phyloP scores from a whole-genome alignment of 164 flowering plant species.

The Paratinospora sagittata region DNA sequence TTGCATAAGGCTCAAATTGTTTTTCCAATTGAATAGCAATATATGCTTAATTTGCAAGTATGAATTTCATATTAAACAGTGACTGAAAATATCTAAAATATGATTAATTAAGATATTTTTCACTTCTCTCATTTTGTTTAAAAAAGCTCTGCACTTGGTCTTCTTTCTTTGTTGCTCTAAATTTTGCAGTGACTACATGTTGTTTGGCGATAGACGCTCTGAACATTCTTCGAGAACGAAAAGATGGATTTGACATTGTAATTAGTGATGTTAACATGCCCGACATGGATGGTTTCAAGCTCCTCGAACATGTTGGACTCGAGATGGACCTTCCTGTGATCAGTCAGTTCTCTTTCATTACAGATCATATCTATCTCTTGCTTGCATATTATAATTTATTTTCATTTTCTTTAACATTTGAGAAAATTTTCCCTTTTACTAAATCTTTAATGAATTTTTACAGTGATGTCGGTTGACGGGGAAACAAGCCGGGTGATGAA shows the following conservation, averaged over 20 bases:
- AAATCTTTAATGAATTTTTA: slow-evolving; percentile 12
- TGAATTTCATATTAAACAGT: too few relatives aligned
- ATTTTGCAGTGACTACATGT: slow-evolving; percentile 30
- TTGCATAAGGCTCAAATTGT: too few relatives aligned
- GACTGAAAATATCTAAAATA: too few relatives aligned
- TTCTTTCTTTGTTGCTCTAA: background rate
- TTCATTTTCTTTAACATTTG: too few relatives aligned
- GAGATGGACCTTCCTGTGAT: slow-evolving; percentile 34
- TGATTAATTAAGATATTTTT: too few relatives aligned
- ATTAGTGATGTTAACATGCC: slow-evolving; percentile 35
- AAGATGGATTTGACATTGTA: slow-evolving; percentile 29
- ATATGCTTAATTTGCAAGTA: too few relatives aligned
- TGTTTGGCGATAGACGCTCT: slow-evolving; percentile 25
- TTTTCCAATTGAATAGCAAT: too few relatives aligned
- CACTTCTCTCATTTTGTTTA: background rate
- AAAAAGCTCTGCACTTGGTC: background rate
- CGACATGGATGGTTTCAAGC: slow-evolving; percentile 35
- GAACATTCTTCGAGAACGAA: slow-evolving; percentile 23
- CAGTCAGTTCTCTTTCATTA: slow-evolving; percentile 22
- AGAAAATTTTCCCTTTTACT: slow-evolving; percentile 7
- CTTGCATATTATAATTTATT: too few relatives aligned
- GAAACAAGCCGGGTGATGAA: slow-evolving; percentile 96
- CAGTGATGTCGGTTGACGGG: slow-evolving; percentile 99
- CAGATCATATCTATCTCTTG: background rate
- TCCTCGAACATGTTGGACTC: slow-evolving; percentile 26